Conservation (phyloP, 306 rosid species). For the Erythrophleum fordii region DNA sequence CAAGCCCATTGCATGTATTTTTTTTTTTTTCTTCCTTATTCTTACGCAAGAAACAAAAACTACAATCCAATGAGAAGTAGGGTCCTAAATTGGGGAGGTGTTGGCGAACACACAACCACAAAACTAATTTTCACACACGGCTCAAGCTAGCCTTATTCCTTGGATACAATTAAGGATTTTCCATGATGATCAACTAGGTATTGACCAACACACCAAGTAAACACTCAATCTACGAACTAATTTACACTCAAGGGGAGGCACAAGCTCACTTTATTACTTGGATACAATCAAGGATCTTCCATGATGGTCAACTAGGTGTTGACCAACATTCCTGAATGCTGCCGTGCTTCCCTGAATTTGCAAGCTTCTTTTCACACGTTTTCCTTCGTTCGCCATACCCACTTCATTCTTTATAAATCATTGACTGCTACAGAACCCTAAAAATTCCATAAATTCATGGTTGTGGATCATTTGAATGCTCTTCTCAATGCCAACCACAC, state of each 20-base stretch:
- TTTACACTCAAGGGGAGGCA: background rate
- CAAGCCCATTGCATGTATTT: background rate
- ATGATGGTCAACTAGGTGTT: conserved; percentile 66
- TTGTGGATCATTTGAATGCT: conserved; percentile 66
- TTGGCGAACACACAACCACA: conserved; percentile 49
- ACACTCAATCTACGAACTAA: background rate
- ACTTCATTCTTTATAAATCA: conserved; percentile 45
- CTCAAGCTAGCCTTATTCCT: conserved; percentile 30
- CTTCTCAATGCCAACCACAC: conserved; percentile 60
- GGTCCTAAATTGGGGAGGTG: conserved; percentile 23
- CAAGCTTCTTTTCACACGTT: background rate
- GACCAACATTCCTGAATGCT: conserved; percentile 43
- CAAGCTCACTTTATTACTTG: conserved; percentile 28
- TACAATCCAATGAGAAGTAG: conserved; percentile 22
- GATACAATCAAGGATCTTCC: background rate
- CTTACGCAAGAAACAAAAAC: conserved; percentile 33
- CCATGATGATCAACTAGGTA: conserved; percentile 53
- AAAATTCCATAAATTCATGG: conserved; percentile 89
- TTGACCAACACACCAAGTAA: background rate
- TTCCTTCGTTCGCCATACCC: too few relatives aligned
- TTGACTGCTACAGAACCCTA: conserved; percentile 74
- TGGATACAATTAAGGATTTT: conserved; percentile 9
- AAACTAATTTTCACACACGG: background rate
- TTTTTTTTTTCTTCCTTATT: too few relatives aligned
- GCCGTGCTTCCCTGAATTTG: background rate